Evolutionary conservation across 2,329 filamentous ascomycete genomes (phyloP).

Genomic region (Stachybotrys chlorohalonatus): DNA sequence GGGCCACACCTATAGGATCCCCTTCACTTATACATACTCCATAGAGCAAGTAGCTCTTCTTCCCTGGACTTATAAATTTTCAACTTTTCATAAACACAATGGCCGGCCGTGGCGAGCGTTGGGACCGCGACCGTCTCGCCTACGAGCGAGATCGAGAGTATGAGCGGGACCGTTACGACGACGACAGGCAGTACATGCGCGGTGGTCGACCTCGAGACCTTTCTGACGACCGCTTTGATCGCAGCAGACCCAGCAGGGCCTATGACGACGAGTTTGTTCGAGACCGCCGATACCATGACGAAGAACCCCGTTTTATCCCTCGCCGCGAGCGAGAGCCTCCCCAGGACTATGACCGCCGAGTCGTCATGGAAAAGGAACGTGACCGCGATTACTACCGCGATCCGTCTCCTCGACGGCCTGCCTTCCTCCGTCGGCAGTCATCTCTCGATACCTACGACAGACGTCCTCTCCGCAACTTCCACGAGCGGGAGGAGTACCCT

Average conservation of each 20-base stretch:
- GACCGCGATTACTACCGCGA: slow-evolving; percentile 37
- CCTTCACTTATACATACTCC: neutral
- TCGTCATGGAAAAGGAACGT: slow-evolving; percentile 46
- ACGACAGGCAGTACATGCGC: slow-evolving; percentile 37
- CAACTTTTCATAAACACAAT: neutral
- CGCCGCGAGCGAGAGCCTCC: slow-evolving; percentile 21
- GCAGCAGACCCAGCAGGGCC: slow-evolving; percentile 26
- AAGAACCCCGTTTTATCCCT: slow-evolving; percentile 33
- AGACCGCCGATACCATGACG: slow-evolving; percentile 47
- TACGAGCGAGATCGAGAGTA: slow-evolving; percentile 22
- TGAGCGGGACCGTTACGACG: slow-evolving; percentile 42
- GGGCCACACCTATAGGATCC: neutral
- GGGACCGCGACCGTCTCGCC: slow-evolving; percentile 45
- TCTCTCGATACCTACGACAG: slow-evolving; percentile 88
- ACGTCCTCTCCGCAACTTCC: slow-evolving; percentile 43
- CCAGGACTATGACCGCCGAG: slow-evolving; percentile 42
- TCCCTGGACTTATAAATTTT: neutral
- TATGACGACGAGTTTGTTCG: slow-evolving; percentile 39
- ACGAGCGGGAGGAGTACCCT: slow-evolving; percentile 53
- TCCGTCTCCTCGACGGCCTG: slow-evolving; percentile 51
- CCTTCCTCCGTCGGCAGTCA: slow-evolving; percentile 70
- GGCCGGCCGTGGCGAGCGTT: slow-evolving; percentile 24
- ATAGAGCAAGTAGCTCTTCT: neutral
- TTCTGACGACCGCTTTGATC: slow-evolving; percentile 42
- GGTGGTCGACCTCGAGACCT: slow-evolving; percentile 30